Base-by-base conservation (phyloP, 805 yeast genomes). In the Yueomyces sp. region DNA sequence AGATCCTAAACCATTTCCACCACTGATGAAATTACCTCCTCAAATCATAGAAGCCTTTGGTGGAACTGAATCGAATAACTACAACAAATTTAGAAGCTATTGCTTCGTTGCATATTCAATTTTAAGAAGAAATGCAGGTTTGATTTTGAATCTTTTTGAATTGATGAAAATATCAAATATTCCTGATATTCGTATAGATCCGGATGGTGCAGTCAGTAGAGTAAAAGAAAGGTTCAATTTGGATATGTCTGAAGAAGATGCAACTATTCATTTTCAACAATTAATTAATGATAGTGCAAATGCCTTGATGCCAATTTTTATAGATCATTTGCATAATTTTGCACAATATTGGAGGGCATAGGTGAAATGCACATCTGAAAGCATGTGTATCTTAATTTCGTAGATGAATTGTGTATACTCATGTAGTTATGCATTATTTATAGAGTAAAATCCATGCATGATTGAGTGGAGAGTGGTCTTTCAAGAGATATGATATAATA, bases 11-110 rank as follows among this genome's bases (percentile, higher is more conserved):
- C 97, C 97, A 11, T 92, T 92, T 64, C 97, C 99, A 11, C 99
- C 99, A 1, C 70, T 90, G 65, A 92, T 92, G 96, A 92, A 92
- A 57, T 67, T 92, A 36, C 98, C 98, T 0, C 92, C 92, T 38
- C 98, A 92, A 62, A 82, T 92, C 19, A 84, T 92, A 38, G 98
- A 92, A 51, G 97, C 96, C 0, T 92, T 92, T 86, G 99, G 99
- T 2, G 98, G 97, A 1, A 73, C 85, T 42, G 72, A 74, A 48
- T 86, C 90, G 42, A 83, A 81, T 38, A 88, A 90, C 59, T 92
- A 85, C 61, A 78, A 79, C 49, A 76, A 82, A 49, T 92, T 92
- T 65, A 76, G 94, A 54, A 85, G 85, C 60, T 88, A 88, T 63
- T 92, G 99, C 57, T 92, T 88, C 65, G 90, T 92, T 26, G 85